A percentile compares a stretch with the other conserved stretches of the same genome.
Conservation (phyloP, 352 stramenopile genomes). For the Phytophthora multivora region DNA sequence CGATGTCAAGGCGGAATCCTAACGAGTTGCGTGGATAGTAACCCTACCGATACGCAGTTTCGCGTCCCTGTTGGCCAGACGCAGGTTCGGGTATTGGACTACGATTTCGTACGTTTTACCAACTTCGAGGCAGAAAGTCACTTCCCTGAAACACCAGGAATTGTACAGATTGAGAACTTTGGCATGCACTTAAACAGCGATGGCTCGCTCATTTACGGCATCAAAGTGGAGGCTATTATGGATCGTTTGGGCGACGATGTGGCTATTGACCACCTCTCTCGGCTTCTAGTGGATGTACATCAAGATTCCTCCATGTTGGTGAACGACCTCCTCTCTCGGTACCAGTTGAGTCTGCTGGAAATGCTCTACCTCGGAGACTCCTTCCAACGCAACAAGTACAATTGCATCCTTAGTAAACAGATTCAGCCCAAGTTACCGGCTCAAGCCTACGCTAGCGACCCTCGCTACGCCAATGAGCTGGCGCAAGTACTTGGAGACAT, state of each 20-base stretch:
- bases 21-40: conserved; percentile 91
- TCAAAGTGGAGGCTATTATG: conserved; percentile 96
- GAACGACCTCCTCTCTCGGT: conserved; percentile 94
- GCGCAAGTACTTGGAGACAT: conserved; percentile 95
- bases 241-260: conserved; percentile 96
- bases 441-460: conserved; percentile 94
- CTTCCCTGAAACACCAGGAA: conserved; percentile 93
- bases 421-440: conserved; percentile 96
- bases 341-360: conserved; percentile 95
- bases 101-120: conserved; percentile 97
- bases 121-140: conserved; percentile 99
- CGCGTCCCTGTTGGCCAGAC: conserved; percentile 92
- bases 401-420: conserved; percentile 97
- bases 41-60: conserved; percentile 86
- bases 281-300: conserved; percentile 97
- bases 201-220: conserved; percentile 83
- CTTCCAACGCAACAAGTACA: conserved; percentile 97
- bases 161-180: conserved; percentile 97
- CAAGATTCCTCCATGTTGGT: conserved; percentile 96
- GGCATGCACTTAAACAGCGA: conserved; percentile 87
- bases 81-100: conserved; percentile 96
- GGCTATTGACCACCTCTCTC: conserved; percentile 95
- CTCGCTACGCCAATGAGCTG: conserved; percentile 96
- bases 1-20: conserved; percentile 97
- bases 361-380: conserved; percentile 96